Evolutionary conservation across 768 basidiomycete genomes (phyloP), one percentile per base, ranked within the genome.

Genomic region (Auriscalpium orientale): DNA sequence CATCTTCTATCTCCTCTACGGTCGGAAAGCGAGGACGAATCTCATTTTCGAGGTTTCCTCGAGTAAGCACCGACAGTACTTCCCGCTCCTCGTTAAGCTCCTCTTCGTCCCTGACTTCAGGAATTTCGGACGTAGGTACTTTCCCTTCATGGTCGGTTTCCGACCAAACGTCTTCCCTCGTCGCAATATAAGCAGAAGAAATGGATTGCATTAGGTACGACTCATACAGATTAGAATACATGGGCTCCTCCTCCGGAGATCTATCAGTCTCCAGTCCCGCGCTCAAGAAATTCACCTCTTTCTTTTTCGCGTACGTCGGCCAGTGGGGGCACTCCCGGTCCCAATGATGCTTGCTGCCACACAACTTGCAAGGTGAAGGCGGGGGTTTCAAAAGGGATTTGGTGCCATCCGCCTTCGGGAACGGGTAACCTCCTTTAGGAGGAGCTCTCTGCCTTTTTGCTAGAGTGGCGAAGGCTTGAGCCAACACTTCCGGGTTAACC

Each of bases 291-390:
- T 70, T 66, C 10, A 54, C 64, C 69, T 10, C 49, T 8, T 15
- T 58, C 55, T 28, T 36, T 53, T 2, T 58, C 57, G 44, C 65
- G 59, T 47, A 52, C 49, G 8, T 68, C 22, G 22, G 22, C 22
- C 22, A 49, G 56, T 73, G 56, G 22, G 64, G 67, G 53, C 72
- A 71, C 10, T 72, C 68, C 2, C 56, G 44, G 50, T 73, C 67
- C 72, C 70, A 72, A 46, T 72, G 71, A 35, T 70, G 68, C 0
- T 47, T 57, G 44, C 68, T 70, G 5, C 71, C 72, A 69, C 51
- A 72, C 15, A 33, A 22, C 13, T 50, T 50, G 49, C 49, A 50
- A 10, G 49, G 49, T 3, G 49, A 50, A n/a, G 49, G 49, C 15
- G 49, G 49, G 11, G 11, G 15, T 16, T 13, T 9, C 3, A 35